Conservation (phyloP, 805 yeast species). For the Saccharomycopsis sp. region DNA sequence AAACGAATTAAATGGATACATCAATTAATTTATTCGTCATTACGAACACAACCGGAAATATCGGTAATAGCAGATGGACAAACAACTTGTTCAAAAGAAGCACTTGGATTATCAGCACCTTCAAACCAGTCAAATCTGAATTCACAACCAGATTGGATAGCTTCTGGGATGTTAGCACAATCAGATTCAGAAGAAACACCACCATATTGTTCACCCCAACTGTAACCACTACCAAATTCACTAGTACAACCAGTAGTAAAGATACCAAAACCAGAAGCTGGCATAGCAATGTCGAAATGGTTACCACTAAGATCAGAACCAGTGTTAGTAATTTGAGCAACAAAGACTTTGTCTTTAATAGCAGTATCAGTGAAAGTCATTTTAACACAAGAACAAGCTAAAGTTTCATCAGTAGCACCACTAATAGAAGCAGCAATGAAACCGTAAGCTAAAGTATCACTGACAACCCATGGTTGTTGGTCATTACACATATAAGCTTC, state of each 20-base stretch:
- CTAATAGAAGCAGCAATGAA: constrained; percentile 6
- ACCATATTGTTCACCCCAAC: constrained; percentile 13
- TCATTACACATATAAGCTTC: constrained; percentile 13
- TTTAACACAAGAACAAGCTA: constrained; percentile 9
- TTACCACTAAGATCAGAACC: constrained; percentile 4
- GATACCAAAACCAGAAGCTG: constrained; percentile 14
- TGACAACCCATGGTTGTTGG: constrained; percentile 10
- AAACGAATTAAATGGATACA: too few species aligned
- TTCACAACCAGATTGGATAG: constrained; percentile 11
- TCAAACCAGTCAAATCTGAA: constrained; percentile 14
- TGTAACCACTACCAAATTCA: constrained; percentile 4
- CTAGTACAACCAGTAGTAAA: constrained; percentile 3
- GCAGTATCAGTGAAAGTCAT: constrained; percentile 8
- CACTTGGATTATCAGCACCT: constrained; percentile 11
- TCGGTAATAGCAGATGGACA: constrained; percentile 14
- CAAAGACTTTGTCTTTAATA: constrained; percentile 9
- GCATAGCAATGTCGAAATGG: constrained; percentile 11
- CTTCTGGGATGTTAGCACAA: constrained; percentile 10
- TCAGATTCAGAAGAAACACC: constrained; percentile 8
- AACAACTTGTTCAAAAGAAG: constrained; percentile 9
- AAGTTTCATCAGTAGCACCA: constrained; percentile 3
- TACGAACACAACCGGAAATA: constrained; percentile 9
- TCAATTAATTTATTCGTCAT: constrained; percentile 2
- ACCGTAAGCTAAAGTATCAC: constrained; percentile 9
- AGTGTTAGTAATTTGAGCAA: constrained; percentile 14